phyloP scores from a whole-genome alignment of 768 basidiomycete genomes.

The Boletus insuetus region DNA sequence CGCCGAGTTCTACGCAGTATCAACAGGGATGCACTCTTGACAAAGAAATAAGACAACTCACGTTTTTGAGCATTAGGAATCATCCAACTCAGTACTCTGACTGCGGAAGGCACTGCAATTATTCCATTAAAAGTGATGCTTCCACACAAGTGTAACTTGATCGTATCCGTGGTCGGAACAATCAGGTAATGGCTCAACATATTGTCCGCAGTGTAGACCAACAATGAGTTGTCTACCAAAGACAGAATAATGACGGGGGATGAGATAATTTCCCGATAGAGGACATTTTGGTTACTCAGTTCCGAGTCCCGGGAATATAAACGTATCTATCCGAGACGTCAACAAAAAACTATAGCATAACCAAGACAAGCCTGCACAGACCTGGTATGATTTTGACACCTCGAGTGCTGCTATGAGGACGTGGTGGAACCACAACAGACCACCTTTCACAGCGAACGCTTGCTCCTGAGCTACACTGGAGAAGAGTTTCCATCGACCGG shows the following conservation, averaged over 20 bases:
- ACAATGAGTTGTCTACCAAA: constrained; percentile 89
- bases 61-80: constrained; percentile 92
- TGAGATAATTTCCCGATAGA: constrained; percentile 74
- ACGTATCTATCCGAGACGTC: constrained; percentile 58
- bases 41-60: constrained; percentile 37
- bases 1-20: constrained; percentile 73
- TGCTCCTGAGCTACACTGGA: constrained; percentile 79
- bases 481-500: constrained; percentile 95
- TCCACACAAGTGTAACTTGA: constrained; percentile 87
- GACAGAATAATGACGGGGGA: constrained; percentile 85
- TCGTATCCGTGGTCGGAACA: constrained; percentile 75
- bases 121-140: constrained; percentile 94
- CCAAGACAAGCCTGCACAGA: constrained; percentile 26
- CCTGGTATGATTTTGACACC: constrained; percentile 74
- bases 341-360: background rate
- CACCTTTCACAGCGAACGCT: constrained; percentile 84
- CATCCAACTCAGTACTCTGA: constrained; percentile 95
- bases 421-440: constrained; percentile 95
- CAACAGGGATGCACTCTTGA: constrained; percentile 6
- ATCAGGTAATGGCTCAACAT: constrained; percentile 91
- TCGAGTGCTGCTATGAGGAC: constrained; percentile 91
- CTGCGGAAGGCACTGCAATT: constrained; percentile 76
- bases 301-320: constrained; percentile 93
- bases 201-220: constrained; percentile 94
- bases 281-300: constrained; percentile 74